Conservation (phyloP, 1,139 yeast genomes). For the Debaryomyces udenii region DNA sequence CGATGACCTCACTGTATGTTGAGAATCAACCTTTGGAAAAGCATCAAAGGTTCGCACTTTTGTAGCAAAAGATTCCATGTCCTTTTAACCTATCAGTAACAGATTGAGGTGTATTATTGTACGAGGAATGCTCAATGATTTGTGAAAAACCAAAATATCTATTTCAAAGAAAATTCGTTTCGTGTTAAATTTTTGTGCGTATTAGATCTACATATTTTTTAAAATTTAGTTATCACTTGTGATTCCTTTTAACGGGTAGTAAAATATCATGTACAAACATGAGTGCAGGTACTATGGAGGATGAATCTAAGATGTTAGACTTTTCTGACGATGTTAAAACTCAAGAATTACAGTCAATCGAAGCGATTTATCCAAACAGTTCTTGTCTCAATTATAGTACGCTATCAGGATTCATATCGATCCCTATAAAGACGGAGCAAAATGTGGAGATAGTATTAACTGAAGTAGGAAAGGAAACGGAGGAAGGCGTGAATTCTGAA, state of each 20-base stretch:
- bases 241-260: too few species aligned
- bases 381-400: constrained; percentile 21
- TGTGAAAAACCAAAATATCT: too few species aligned
- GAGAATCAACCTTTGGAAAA: constrained; percentile 81
- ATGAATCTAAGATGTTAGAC: background rate
- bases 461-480: constrained; percentile 6
- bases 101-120: too few species aligned
- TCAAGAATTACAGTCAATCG: constrained; percentile 52
- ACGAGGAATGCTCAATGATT: too few species aligned
- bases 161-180: background rate
- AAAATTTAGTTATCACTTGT: too few species aligned
- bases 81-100: too few species aligned
- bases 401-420: constrained; percentile 26
- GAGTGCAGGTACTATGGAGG: background rate
- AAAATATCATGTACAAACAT: too few species aligned
- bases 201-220: too few species aligned
- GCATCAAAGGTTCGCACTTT: constrained; percentile 78
- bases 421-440: constrained; percentile 30
- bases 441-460: constrained; percentile 17
- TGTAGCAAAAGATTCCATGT: constrained; percentile 41
- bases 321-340: constrained; percentile 25
- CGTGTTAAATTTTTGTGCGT: constrained; percentile 7
- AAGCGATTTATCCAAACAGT: constrained; percentile 54
- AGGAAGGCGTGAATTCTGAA: background rate
- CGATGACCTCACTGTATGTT: constrained; percentile 71